Base-by-base conservation (phyloP, 306 rosid genomes). In the Corylus heterophylla region DNA sequence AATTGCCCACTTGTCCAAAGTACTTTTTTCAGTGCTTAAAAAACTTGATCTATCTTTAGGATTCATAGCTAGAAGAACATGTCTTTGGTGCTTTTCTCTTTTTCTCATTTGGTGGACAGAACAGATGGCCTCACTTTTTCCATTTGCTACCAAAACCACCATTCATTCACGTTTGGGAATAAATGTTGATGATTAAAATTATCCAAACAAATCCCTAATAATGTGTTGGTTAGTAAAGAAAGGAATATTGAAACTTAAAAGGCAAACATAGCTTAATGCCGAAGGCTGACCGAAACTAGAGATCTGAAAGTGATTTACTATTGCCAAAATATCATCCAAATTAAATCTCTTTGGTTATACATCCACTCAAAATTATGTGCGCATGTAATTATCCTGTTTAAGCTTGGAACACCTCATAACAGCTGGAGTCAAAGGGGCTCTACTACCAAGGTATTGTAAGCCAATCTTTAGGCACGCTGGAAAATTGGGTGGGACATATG, bases 361-460 rank as follows among this genome's bases (percentile, higher is more conserved):
- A 47, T 47, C 50, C 50, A 47, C 50, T 9, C 12, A 48, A 11
- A 8, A 48, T 52, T 52, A 9, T 6, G 49, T 31, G 35, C 2
- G 5, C 7, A 4, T 8, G 27, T 58, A 8, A 22, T n/a, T 22
- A 7, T 59, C 37, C 0, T 29, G 6, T 63, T 63, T 12, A 63
- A 63, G 69, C 20, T 63, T 63, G 69, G 69, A 63, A 16, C 44
- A 31, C 45, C 45, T 20, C 64, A 70, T 13, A n/a, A 72, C 81
- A 82, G 81, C 81, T 81, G 78, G 63, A 71, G 63, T 73, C 71
- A 54, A 79, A 42, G 35, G 39, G 35, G 45, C 75, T 71, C 71
- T 52, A 14, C 47, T 8, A 27, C 45, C 78, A 49, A 77, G 54
- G 78, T 5, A 45, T 29, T 10, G 2, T 22, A 51, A 47, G 49